These are phyloP conservation scores for Komagataella mondaviorum DNA, from an alignment of 805 yeast genomes.

Conservation along the genomic window DNA sequence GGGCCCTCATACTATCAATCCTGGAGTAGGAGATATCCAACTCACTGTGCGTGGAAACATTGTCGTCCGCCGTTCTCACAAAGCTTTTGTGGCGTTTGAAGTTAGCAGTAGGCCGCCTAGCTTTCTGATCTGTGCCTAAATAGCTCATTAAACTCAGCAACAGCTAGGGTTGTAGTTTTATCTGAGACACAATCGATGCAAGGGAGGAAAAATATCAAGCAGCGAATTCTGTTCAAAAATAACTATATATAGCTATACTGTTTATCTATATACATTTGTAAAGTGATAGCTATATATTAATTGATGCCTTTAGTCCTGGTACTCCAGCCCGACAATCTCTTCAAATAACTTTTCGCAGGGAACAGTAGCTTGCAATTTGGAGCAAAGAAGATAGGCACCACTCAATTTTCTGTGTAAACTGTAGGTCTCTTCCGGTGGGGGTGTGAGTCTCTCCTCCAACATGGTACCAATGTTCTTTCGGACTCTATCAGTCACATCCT, in stretches of 20 bases:
- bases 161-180: neutral
- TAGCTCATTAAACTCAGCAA: neutral
- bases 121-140: neutral
- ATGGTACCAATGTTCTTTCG: slow-evolving; percentile 77
- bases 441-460: slow-evolving; percentile 84
- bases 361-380: slow-evolving; percentile 70
- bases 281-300: neutral
- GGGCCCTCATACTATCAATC: slow-evolving; percentile 1
- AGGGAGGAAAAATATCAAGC: neutral
- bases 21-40: neutral
- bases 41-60: neutral
- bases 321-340: slow-evolving; percentile 51
- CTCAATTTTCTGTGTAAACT: slow-evolving; percentile 91
- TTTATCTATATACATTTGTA: neutral
- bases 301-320: neutral
- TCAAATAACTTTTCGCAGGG: slow-evolving; percentile 68
- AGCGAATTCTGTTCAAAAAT: neutral
- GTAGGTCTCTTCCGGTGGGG: slow-evolving; percentile 98
- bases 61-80: neutral
- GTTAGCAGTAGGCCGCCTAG: neutral
- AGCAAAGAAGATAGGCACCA: slow-evolving; percentile 85
- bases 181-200: neutral
- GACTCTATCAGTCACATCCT: slow-evolving; percentile 90
- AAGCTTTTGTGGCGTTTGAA: neutral
- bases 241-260: too few relatives aligned